These are phyloP conservation scores for Plasmodium cynomolgi DNA, from an alignment of 169 alveolate genomes.

Conservation along the genomic window DNA sequence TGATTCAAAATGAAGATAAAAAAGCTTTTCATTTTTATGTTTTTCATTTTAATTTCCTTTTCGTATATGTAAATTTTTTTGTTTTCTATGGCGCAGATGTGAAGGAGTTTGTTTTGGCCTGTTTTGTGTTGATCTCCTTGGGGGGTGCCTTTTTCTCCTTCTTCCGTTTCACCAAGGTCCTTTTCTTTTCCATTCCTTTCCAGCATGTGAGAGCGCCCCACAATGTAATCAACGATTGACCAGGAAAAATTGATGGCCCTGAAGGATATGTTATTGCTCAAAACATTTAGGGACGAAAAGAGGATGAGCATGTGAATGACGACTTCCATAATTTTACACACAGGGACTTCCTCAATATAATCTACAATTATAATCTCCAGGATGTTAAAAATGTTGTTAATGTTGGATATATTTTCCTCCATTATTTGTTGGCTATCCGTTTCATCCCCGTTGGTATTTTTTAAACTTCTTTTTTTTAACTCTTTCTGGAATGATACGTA, in stretches of 20 bases:
- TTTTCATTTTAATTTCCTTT: constrained; percentile 58
- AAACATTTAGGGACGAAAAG: constrained; percentile 43
- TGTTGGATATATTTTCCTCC: constrained; percentile 53
- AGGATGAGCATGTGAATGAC: constrained; percentile 64
- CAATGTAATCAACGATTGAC: constrained; percentile 67
- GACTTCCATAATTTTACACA: constrained; percentile 70
- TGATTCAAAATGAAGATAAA: constrained; percentile 66
- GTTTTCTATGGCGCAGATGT: constrained; percentile 34
- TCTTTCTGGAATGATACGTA: constrained; percentile 60
- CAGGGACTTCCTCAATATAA: constrained; percentile 71
- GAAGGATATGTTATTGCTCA: constrained; percentile 59
- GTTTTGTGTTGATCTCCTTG: not conserved
- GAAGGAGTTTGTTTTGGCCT: constrained; percentile 11
- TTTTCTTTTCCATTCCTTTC: not conserved
- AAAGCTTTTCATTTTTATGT: constrained; percentile 70
- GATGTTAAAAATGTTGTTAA: constrained; percentile 59
- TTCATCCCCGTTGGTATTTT: not conserved
- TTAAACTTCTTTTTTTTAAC: constrained; percentile 41
- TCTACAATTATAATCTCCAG: constrained; percentile 68
- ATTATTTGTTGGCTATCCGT: constrained; percentile 8
- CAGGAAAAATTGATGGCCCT: constrained; percentile 72
- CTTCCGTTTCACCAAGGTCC: not conserved
- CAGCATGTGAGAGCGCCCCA: constrained; percentile 32
- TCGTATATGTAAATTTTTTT: constrained; percentile 51
- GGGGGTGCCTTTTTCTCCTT: not conserved